phyloP scores from a whole-genome alignment of 169 alveolate species.

The Theileria orientalis region DNA sequence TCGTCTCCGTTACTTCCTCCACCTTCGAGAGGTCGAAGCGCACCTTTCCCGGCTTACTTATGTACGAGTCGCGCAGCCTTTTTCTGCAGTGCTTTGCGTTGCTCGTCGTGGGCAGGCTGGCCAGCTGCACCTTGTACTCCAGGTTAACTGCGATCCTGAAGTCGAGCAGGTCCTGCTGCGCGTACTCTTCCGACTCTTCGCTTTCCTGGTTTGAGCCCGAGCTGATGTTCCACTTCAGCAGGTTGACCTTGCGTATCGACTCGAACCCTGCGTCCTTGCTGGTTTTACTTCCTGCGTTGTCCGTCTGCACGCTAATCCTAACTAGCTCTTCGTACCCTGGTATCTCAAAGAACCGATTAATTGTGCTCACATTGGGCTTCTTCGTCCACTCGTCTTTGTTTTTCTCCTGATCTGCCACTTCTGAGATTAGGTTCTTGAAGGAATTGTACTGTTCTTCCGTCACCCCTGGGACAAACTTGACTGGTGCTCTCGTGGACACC shows the following conservation, averaged over 20 bases:
- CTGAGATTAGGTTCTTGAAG: slow-evolving; percentile 19
- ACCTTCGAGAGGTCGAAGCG: slow-evolving; percentile 54
- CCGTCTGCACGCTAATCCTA: slow-evolving; percentile 38
- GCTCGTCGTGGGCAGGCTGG: slow-evolving; percentile 46
- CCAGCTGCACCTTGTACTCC: slow-evolving; percentile 48
- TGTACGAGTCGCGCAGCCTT: slow-evolving; percentile 40
- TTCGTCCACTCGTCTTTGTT: slow-evolving; percentile 22
- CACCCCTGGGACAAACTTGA: slow-evolving; percentile 47
- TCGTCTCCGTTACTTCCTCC: slow-evolving; percentile 22
- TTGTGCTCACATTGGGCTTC: slow-evolving; percentile 18
- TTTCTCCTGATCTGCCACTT: slow-evolving; percentile 24
- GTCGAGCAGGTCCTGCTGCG: slow-evolving; percentile 25
- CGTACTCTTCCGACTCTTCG: slow-evolving; percentile 20
- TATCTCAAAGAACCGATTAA: slow-evolving; percentile 49
- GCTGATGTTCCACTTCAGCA: slow-evolving; percentile 55
- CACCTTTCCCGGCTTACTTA: slow-evolving; percentile 16
- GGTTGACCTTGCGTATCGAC: slow-evolving; percentile 59
- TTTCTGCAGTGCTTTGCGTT: slow-evolving; percentile 37
- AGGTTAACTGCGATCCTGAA: slow-evolving; percentile 67
- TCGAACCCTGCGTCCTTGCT: slow-evolving; percentile 8
- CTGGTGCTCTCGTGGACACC: slow-evolving; percentile 48
- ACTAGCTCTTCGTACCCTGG: slow-evolving; percentile 61
- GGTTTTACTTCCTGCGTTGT: slow-evolving; percentile 2
- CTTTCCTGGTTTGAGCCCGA: slow-evolving; percentile 27
- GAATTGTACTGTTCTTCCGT: slow-evolving; percentile 34